These are phyloP conservation scores for Plantago lanceolata DNA, from an alignment of 305 asterid species.

Conservation along the genomic window DNA sequence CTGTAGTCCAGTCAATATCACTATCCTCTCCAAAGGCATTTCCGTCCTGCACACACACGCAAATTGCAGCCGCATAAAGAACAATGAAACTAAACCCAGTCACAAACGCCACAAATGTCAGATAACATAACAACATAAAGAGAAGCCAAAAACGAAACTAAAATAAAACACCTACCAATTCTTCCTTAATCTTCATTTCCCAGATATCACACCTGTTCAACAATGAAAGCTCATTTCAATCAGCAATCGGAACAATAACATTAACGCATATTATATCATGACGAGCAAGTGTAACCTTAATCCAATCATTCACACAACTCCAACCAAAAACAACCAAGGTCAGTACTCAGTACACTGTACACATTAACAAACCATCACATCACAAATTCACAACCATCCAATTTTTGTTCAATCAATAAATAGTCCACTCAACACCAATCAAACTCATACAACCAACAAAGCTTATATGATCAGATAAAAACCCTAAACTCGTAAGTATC, in stretches of 20 bases:
- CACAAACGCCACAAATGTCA: constrained; percentile 10
- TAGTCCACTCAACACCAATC: too few relatives aligned
- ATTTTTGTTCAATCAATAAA: too few relatives aligned
- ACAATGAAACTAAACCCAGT: constrained; percentile 11
- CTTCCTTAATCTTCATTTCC: constrained; percentile 21
- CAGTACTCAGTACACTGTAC: neutral
- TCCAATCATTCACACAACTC: too few relatives aligned
- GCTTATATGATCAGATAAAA: too few relatives aligned
- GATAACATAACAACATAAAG: constrained; percentile 6
- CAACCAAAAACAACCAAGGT: neutral
- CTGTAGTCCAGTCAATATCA: constrained; percentile 59
- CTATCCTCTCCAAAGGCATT: constrained; percentile 44
- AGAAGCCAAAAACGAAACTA: constrained; percentile 1
- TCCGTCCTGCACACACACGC: constrained; percentile 37
- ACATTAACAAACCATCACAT: too few relatives aligned
- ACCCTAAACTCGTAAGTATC: too few relatives aligned
- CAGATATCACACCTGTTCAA: constrained; percentile 33
- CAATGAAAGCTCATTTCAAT: constrained; percentile 13
- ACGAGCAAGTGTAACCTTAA: neutral
- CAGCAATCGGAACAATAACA: neutral
- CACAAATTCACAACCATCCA: too few relatives aligned
- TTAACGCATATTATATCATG: neutral
- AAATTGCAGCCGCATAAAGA: constrained; percentile 2
- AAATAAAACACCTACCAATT: constrained; percentile 30
- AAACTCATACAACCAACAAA: too few relatives aligned